Base-by-base conservation (phyloP, 1,139 yeast species). In the Lodderomyces orthopsilosis region DNA sequence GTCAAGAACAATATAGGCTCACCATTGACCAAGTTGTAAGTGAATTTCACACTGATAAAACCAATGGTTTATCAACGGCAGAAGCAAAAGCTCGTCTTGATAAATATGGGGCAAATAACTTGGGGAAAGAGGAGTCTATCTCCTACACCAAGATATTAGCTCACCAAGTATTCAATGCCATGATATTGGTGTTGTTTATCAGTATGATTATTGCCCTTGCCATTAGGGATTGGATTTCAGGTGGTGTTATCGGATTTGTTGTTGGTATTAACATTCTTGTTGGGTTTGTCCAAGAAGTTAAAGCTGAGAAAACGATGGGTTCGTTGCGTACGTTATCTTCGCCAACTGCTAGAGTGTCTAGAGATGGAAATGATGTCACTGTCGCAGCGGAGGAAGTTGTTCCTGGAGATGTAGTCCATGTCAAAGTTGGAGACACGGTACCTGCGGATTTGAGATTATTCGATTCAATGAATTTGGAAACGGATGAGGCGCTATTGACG, bases 261-360 rank as follows among this genome's bases (percentile, higher is more conserved):
- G 83, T 86, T 27, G 64, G 65, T 38, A 71, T 86, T 49, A 86
- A 86, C 58, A 81, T 85, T 38, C 65, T 66, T 22, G 85, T 86
- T 40, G 95, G 94, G 2, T 79, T 83, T 44, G 62, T 79, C 50
- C 94, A 86, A 61, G 90, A 84, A 58, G 68, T 71, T 51, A 79
- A 80, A 48, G 94, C 95, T 3, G 93, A 86, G 54, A 79, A 83
- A 59, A 86, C 94, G 1, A 85, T 86, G 90, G 88, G 85, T 27
- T 81, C 91, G 1, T 74, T 86, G 43, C 74, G 81, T 48, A 75
- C 81, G 3, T 73, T 86, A 46, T 77, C 87, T 42, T 81, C 91
- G 1, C 91, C 94, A 9, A 76, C 85, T 6, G 93, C 95, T 0
- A 69, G 78, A 42, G 89, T 81, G 9, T 70, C 80, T 43, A 74